Conservation (phyloP, 2,329 filamentous ascomycete species). For the Colletotrichum phormii region DNA sequence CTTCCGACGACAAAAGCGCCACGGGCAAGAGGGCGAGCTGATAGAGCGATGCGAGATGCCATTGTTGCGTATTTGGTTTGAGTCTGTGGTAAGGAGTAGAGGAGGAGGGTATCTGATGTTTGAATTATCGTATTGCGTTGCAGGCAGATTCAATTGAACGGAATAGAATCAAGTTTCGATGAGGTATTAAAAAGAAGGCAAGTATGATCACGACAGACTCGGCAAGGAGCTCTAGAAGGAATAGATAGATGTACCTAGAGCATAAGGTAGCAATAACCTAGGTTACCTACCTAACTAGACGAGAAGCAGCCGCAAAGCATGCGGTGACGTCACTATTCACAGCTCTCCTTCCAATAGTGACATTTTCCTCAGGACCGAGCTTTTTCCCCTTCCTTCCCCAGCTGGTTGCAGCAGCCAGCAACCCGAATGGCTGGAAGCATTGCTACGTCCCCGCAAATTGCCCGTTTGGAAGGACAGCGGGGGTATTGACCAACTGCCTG, state of each 20-base stretch:
- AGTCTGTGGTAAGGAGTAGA: not conserved
- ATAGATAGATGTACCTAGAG: not conserved
- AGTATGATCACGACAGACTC: not conserved
- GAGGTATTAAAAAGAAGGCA: too few species aligned
- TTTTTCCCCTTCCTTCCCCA: not conserved
- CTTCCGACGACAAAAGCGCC: conserved; percentile 40
- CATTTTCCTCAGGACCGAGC: conserved; percentile 14
- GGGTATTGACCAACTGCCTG: conserved; percentile 9
- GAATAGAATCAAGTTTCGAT: too few species aligned
- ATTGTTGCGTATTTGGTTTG: conserved; percentile 39
- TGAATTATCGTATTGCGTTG: not conserved
- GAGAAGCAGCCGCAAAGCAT: not conserved
- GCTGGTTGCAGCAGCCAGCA: not conserved
- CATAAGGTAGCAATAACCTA: conserved; percentile 7
- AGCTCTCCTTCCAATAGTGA: conserved; percentile 5
- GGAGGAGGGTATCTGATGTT: not conserved
- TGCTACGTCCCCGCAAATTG: not conserved
- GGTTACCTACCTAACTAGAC: not conserved
- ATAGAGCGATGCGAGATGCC: conserved; percentile 45
- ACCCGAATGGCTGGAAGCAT: not conserved
- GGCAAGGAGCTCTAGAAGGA: not conserved
- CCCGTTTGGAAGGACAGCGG: not conserved
- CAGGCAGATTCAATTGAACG: not conserved
- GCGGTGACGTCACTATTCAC: conserved; percentile 23
- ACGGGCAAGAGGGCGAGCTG: conserved; percentile 40